A percentile compares a stretch with the other conserved stretches of the same genome.
phyloP scores from a whole-genome alignment of 1,139 yeast species.

The Kluyveromyces marxianus region DNA sequence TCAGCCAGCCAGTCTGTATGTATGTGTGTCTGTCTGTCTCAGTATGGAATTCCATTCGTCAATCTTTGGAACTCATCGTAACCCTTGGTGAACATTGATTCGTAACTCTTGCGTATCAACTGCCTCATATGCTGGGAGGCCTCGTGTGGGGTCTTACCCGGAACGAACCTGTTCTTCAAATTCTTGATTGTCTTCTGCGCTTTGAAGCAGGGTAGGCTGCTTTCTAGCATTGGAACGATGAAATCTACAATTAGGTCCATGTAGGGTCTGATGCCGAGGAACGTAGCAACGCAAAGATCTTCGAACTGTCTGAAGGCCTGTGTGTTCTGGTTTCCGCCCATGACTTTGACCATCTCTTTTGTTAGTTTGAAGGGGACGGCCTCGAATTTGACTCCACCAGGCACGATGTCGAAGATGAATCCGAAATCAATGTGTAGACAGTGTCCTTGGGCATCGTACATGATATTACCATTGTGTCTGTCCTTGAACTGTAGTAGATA shows the following conservation, averaged over 20 bases:
- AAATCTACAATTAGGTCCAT: slow-evolving; percentile 81
- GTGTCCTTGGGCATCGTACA: slow-evolving; percentile 96
- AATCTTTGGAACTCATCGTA: slow-evolving; percentile 95
- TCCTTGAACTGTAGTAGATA: slow-evolving; percentile 92
- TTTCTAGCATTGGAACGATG: slow-evolving; percentile 87
- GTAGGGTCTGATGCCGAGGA: slow-evolving; percentile 80
- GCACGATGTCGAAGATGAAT: slow-evolving; percentile 96
- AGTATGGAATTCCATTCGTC: slow-evolving; percentile 95
- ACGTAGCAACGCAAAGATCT: slow-evolving; percentile 90
- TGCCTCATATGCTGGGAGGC: slow-evolving; percentile 74
- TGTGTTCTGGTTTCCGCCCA: slow-evolving; percentile 82
- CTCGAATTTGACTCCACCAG: slow-evolving; percentile 97
- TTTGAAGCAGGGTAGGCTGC: slow-evolving; percentile 95
- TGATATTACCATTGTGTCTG: slow-evolving; percentile 96
- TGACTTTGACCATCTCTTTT: slow-evolving; percentile 89
- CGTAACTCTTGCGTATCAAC: slow-evolving; percentile 74
- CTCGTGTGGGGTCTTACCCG: slow-evolving; percentile 72
- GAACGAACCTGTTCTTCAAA: slow-evolving; percentile 71
- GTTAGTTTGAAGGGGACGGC: slow-evolving; percentile 96
- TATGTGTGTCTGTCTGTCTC: slow-evolving; percentile 7
- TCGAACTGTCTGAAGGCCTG: slow-evolving; percentile 93
- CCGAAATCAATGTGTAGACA: slow-evolving; percentile 96
- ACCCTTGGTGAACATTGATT: slow-evolving; percentile 84
- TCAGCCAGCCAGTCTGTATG: no score
- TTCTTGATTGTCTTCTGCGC: slow-evolving; percentile 71